These are phyloP conservation scores for Podospora conica DNA, from an alignment of 495 filamentous ascomycete species.

Conservation along the genomic window DNA sequence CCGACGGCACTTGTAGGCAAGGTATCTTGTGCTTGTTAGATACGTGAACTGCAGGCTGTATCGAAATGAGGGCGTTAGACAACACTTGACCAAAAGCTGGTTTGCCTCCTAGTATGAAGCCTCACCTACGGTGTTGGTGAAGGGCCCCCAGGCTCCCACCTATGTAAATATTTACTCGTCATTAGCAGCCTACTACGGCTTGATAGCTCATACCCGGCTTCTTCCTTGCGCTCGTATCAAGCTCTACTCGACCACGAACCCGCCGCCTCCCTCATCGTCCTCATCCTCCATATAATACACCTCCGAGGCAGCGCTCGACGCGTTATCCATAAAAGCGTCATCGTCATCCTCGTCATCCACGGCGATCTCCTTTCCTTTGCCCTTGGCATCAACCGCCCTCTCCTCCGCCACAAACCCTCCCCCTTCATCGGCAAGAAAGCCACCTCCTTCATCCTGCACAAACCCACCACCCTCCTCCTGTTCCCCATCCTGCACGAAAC, in stretches of 20 bases:
- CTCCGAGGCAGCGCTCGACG: slow-evolving; percentile 22
- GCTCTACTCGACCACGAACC: neutral
- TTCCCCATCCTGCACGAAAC: slow-evolving; percentile 32
- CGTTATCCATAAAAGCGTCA: slow-evolving; percentile 13
- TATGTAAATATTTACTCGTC: too few species aligned
- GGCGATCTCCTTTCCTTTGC: slow-evolving; percentile 19
- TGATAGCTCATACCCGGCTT: neutral
- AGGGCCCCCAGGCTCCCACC: too few species aligned
- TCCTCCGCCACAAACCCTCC: neutral
- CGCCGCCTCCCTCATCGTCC: neutral
- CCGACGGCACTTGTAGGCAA: neutral
- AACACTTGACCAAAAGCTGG: neutral
- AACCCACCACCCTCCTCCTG: neutral
- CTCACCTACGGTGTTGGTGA: neutral
- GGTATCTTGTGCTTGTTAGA: neutral
- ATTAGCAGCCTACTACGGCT: too few species aligned
- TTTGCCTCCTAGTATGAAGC: neutral
- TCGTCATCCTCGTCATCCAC: slow-evolving; percentile 16
- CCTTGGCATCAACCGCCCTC: slow-evolving; percentile 14
- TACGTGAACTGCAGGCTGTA: neutral
- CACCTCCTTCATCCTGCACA: neutral
- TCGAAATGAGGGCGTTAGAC: neutral
- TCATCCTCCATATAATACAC: slow-evolving; percentile 20
- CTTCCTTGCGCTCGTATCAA: too few species aligned
- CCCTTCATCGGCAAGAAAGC: neutral